These are phyloP conservation scores for Ottelia alismoides DNA, from an alignment of 106 monocot species.

Conservation along the genomic window DNA sequence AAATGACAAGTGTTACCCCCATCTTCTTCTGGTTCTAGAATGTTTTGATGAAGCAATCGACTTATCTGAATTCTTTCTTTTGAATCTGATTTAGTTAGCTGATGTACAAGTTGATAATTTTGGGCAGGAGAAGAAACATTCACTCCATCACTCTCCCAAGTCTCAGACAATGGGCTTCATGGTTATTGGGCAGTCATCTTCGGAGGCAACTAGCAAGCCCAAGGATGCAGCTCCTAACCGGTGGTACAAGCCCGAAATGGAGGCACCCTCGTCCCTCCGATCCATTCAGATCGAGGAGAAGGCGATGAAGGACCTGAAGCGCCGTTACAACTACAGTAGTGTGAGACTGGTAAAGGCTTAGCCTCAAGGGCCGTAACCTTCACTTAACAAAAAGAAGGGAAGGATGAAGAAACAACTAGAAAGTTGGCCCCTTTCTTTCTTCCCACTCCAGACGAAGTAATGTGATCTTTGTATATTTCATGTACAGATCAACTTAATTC, in stretches of 20 bases:
- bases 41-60: too few species aligned
- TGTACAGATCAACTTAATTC: too few species aligned
- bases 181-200: conserved; percentile 18
- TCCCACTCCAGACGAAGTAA: not conserved
- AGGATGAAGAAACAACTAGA: not conserved
- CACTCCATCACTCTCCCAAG: conserved; percentile 61
- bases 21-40: too few species aligned
- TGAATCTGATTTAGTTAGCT: not conserved
- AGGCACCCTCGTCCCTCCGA: conserved; percentile 80
- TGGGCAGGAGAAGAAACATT: conserved; percentile 66
- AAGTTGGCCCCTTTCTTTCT: not conserved
- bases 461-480: not conserved
- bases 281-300: conserved; percentile 94
- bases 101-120: not conserved
- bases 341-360: conserved; percentile 69
- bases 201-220: conserved; percentile 18
- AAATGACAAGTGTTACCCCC: not conserved
- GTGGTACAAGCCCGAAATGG: conserved; percentile 93
- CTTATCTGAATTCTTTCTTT: not conserved
- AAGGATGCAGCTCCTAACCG: conserved; percentile 55
- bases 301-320: conserved; percentile 93
- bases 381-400: conserved; percentile 4
- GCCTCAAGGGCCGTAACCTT: conserved; percentile 12
- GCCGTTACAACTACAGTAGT: conserved; percentile 74
- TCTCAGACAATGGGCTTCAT: conserved; percentile 57